Base-by-base conservation (phyloP, 192 early-diverging fungal species). In the Phycomyces nitens region DNA sequence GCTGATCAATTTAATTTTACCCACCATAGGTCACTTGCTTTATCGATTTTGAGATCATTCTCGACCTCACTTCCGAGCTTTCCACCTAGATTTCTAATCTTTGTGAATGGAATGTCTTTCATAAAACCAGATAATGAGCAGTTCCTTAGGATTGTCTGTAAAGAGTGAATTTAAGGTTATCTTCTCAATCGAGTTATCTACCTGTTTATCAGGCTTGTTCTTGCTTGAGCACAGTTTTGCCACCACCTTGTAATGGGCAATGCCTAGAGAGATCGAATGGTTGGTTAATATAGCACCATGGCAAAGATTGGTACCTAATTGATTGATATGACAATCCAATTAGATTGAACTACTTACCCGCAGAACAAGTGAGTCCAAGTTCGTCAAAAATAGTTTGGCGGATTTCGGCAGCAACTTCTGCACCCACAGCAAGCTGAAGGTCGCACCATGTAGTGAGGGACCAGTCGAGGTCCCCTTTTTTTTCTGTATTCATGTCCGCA, bases 51-150 rank as follows among this genome's bases (percentile, higher is more conserved):
- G 34, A 91, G 80, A 24, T 81, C 82, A 1, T 69, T 62, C 27
- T 80, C 89, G 0, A 98, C 80, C 44, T 88, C 77, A 6, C 73
- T 62, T 3, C 96, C 96, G 9, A 94, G 79, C 65, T 91, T 91
- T 15, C 95, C 96, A 21, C 96, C 96, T 21, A 98, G 69, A 43
- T 84, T 86, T 14, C 91, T 85, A 44, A 98, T 96, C 65, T 90
- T 91, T 44, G 69, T 66, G 26, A 96, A 78, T 1, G 92, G 88
- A 3, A 91, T 66, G 15, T 72, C 58, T 11, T 75, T 29, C 75
- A 98, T 81, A 63, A 92, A 90, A 1, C 63, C 34, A 0, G 77
- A 63, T 3, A 86, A 83, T 47, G 82, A 70, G 34, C 73, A 65
- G 9, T 81, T 68, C 27, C 88, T 75, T 4, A 97, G 61, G 23